Base-by-base conservation (phyloP, 2,329 filamentous ascomycete genomes). In the Penicillium fuscoglaucum region DNA sequence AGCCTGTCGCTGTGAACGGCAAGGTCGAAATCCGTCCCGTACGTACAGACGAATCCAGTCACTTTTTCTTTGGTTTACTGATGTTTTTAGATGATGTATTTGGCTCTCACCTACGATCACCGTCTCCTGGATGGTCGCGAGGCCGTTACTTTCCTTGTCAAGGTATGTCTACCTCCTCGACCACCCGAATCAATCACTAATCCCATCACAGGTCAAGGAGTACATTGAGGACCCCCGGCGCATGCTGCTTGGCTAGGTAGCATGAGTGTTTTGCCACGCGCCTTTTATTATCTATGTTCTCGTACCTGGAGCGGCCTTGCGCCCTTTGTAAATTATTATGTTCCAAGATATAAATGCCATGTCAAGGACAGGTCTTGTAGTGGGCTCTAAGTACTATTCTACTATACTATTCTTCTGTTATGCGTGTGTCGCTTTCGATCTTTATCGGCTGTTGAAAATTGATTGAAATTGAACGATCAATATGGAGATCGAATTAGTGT, bases 91-190 rank as follows among this genome's bases (percentile, higher is more conserved):
- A 98, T 99, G 92, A 99, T 99, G 95, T 98, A 96, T 78, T 85
- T 99, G 64, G 95, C 95, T 43, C 84, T 99, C 60, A 99, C 95
- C 15, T 99, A 99, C 74, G 95, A 99, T 76, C 95, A 99, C 80
- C 90, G 95, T 73, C 86, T 99, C 50, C 83, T 99, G 26, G 95
- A 98, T 76, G 95, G 95, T 51, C 87, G 93, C 74, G 93, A 98
- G 80, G 95, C 93, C 47, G 92, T 96, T 41, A 95, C 93, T 62
- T 98, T 98, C 84, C 82, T 98, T 67, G 89, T 98, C 61, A 96
- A 96, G 85, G 83, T 78, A 67, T 53, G 69, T 68, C 54, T 33
- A n/a, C 10, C 49, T 19, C n/a, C 40, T 33, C 21, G 7, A 35
- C 7, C 9, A 2, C 10, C 41, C 12, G n/a, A 44, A 37, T 43